Conservation (phyloP, 2,329 filamentous ascomycete genomes). For the Xylariaceae sp. region DNA sequence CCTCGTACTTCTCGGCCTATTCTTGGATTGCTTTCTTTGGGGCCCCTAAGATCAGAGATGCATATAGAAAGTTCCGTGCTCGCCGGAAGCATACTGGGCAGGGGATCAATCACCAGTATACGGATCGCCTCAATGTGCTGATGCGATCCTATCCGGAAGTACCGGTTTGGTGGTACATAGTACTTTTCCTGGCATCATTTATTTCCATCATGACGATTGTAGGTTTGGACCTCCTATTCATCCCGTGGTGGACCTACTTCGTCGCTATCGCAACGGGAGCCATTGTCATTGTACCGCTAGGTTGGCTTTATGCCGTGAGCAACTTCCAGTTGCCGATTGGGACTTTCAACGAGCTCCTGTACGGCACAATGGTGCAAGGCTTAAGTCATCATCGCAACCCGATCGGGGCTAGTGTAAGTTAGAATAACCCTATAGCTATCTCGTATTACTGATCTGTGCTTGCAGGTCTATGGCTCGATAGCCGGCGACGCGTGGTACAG, state of each 20-base stretch:
- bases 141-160: slow-evolving; percentile 61
- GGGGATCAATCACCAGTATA: slow-evolving; percentile 57
- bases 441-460: slow-evolving; percentile 2
- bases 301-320: slow-evolving; percentile 62
- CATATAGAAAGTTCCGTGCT: slow-evolving; percentile 46
- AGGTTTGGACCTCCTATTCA: slow-evolving; percentile 55
- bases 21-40: slow-evolving; percentile 63
- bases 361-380: slow-evolving; percentile 61
- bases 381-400: slow-evolving; percentile 56
- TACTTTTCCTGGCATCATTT: slow-evolving; percentile 53
- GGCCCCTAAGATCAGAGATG: slow-evolving; percentile 49
- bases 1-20: slow-evolving; percentile 59
- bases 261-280: slow-evolving; percentile 59
- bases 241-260: slow-evolving; percentile 63
- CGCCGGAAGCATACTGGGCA: slow-evolving; percentile 36
- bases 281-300: slow-evolving; percentile 58
- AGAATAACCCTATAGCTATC: background rate
- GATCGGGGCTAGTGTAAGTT: slow-evolving; percentile 51
- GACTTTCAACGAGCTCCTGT: slow-evolving; percentile 62
- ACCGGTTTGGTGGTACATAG: slow-evolving; percentile 60
- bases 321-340: slow-evolving; percentile 58
- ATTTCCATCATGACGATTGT: slow-evolving; percentile 52
- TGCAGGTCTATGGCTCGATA: slow-evolving; percentile 55
- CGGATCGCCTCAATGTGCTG: slow-evolving; percentile 61
- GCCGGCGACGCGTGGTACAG: slow-evolving; percentile 65